phyloP scores from a whole-genome alignment of 2,329 filamentous ascomycete species.

The Aspergillus japonicus region DNA sequence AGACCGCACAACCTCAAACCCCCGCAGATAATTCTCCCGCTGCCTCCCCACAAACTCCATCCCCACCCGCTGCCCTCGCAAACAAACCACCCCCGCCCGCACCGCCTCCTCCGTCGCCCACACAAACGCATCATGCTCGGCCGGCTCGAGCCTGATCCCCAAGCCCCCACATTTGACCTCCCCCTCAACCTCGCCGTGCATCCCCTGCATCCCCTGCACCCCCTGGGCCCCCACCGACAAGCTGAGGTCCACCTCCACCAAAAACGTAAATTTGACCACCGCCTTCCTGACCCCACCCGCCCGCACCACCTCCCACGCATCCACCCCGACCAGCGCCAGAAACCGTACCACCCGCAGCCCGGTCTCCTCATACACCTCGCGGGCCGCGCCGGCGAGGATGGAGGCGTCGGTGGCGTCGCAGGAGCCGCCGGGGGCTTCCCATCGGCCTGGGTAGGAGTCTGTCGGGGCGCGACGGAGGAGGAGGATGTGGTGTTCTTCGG shows the following conservation, averaged over 20 bases:
- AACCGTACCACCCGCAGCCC: conserved; percentile 44
- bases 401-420: conserved; percentile 47
- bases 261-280: background rate
- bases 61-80: background rate
- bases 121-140: conserved; percentile 36
- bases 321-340: background rate
- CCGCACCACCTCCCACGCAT: background rate
- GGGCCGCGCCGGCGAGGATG: conserved; percentile 49
- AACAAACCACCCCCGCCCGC: conserved; percentile 10
- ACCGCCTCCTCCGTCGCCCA: conserved; percentile 41
- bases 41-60: background rate
- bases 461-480: conserved; percentile 42
- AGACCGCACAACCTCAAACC: background rate
- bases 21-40: background rate
- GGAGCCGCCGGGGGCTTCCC: conserved; percentile 55
- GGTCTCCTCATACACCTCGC: conserved; percentile 54
- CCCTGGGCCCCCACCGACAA: too few relatives aligned
- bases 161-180: conserved; percentile 19
- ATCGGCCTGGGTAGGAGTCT: conserved; percentile 40
- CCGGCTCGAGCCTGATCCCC: conserved; percentile 41
- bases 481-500: background rate
- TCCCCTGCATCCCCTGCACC: background rate
- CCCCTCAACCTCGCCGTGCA: background rate
- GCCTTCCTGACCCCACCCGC: background rate
- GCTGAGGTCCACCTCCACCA: background rate